Conservation (phyloP, 2,329 filamentous ascomycete species). For the Aquanectria penicillioides region DNA sequence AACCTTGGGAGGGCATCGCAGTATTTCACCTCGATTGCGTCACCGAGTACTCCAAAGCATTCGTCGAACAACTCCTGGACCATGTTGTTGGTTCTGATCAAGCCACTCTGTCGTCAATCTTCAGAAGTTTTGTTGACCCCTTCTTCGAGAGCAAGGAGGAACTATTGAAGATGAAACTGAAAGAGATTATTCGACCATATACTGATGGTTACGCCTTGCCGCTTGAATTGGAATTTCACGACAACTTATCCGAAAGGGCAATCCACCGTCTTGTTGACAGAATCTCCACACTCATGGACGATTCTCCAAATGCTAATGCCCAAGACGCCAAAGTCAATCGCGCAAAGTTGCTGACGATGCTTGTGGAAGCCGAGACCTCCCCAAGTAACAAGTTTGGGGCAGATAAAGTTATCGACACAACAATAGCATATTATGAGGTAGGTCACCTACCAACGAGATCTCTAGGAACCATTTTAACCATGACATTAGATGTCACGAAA, state of each 20-base stretch:
- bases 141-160: slow-evolving; percentile 48
- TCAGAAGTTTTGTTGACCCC: slow-evolving; percentile 37
- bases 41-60: slow-evolving; percentile 43
- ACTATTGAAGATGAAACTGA: slow-evolving; percentile 46
- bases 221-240: slow-evolving; percentile 46
- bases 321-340: not conserved
- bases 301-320: slow-evolving; percentile 35
- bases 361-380: slow-evolving; percentile 22
- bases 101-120: slow-evolving; percentile 31
- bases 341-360: slow-evolving; percentile 11
- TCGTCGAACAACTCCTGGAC: slow-evolving; percentile 49
- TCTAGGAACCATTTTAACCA: not conserved
- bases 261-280: slow-evolving; percentile 26
- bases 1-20: slow-evolving; percentile 52
- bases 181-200: slow-evolving; percentile 53
- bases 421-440: slow-evolving; percentile 57
- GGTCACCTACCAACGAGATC: rapidly evolving
- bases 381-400: slow-evolving; percentile 46
- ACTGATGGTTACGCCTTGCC: slow-evolving; percentile 40
- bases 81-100: slow-evolving; percentile 42
- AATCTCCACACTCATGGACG: slow-evolving; percentile 17
- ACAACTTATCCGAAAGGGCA: slow-evolving; percentile 11
- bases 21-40: slow-evolving; percentile 48
- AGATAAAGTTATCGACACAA: slow-evolving; percentile 55
- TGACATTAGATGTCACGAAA: slow-evolving; percentile 50